These are phyloP conservation scores for Trypanosoma conorhini DNA, from an alignment of 208 protist genomes.

Conservation along the genomic window DNA sequence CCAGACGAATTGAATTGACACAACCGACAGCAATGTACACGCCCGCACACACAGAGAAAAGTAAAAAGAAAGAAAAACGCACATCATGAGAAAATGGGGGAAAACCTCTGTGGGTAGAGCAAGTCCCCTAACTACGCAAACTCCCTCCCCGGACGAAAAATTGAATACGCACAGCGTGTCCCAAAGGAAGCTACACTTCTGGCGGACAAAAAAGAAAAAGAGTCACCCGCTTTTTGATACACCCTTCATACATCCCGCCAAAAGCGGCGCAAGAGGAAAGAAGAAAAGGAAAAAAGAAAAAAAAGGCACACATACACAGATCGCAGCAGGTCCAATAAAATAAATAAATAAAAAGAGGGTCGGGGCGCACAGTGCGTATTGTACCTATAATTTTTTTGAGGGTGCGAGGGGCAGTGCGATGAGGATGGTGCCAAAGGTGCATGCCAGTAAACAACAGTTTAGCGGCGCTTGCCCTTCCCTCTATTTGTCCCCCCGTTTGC, in stretches of 20 bases:
- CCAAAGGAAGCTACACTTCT: background rate
- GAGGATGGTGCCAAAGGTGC: background rate
- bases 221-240: background rate
- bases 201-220: background rate
- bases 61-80: background rate
- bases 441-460: background rate
- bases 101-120: background rate
- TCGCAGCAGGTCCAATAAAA: background rate
- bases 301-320: background rate
- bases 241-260: background rate
- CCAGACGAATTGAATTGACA: background rate
- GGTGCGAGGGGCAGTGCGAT: background rate
- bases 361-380: background rate
- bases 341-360: background rate
- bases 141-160: background rate
- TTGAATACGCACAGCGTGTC: background rate
- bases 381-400: background rate
- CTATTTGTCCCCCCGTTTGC: background rate
- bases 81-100: background rate
- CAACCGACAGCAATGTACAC: background rate
- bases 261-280: background rate
- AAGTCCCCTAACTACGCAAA: background rate
- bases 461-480: slow-evolving; percentile 15
- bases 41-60: background rate
- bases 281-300: background rate